These are phyloP conservation scores for Colletotrichum destructivum DNA, from an alignment of 2,329 filamentous ascomycete genomes.

Conservation along the genomic window DNA sequence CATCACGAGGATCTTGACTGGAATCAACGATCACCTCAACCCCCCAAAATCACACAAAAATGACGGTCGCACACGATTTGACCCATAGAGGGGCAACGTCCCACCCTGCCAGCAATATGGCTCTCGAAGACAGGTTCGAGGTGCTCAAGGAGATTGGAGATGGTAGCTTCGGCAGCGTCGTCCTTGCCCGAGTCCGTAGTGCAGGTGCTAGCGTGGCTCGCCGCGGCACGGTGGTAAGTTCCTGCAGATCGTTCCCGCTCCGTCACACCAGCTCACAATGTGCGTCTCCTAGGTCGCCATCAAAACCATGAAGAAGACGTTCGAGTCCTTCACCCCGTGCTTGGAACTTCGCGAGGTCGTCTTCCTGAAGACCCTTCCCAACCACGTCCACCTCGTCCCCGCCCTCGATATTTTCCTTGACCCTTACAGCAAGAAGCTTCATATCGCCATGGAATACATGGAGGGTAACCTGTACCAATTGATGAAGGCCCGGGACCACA, in stretches of 20 bases:
- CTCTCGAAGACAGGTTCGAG: constrained; percentile 95
- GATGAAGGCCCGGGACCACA: constrained; percentile 98
- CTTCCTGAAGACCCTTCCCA: constrained; percentile 90
- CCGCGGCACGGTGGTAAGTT: constrained; percentile 90
- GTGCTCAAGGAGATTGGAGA: constrained; percentile 98
- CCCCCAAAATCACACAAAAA: constrained; percentile 58
- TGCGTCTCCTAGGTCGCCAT: constrained; percentile 82
- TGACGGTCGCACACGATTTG: constrained; percentile 84
- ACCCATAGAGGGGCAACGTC: constrained; percentile 77
- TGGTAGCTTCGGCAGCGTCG: constrained; percentile 97
- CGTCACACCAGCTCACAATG: constrained; percentile 21
- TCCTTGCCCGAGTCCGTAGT: constrained; percentile 89
- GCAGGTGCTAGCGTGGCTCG: constrained; percentile 91
- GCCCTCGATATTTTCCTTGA: constrained; percentile 98
- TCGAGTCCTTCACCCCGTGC: constrained; percentile 91
- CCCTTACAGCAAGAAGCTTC: constrained; percentile 94
- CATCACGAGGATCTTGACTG: constrained; percentile 42
- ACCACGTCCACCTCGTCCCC: constrained; percentile 93
- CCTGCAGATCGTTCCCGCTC: constrained; percentile 16
- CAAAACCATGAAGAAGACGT: constrained; percentile 99
- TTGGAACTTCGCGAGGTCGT: constrained; percentile 96
- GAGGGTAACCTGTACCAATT: constrained; percentile 98
- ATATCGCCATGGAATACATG: constrained; percentile 99
- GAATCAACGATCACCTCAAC: constrained; percentile 41
- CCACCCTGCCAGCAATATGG: constrained; percentile 66